phyloP scores from a whole-genome alignment of 805 yeast species.

The Yamadazyma philogaea region DNA sequence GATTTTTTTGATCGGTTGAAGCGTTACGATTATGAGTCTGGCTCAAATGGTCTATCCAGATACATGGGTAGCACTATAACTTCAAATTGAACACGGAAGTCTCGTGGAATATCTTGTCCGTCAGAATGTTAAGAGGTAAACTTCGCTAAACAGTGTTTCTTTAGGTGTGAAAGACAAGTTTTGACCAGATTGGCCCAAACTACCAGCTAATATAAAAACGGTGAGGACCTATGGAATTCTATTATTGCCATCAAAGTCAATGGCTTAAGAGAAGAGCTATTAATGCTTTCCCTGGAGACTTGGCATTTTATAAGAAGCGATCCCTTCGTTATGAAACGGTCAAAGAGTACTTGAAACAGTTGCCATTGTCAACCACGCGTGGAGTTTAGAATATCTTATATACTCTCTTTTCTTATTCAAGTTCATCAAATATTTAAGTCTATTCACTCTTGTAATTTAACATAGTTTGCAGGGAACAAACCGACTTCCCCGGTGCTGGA shows the following conservation, averaged over 20 bases:
- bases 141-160: conserved; percentile 31
- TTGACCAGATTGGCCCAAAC: conserved; percentile 35
- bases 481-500: conserved; percentile 67
- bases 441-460: conserved; percentile 28
- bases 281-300: conserved; percentile 36
- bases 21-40: conserved; percentile 56
- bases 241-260: conserved; percentile 26
- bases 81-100: conserved; percentile 32
- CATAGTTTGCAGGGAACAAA: conserved; percentile 90
- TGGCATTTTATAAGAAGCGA: conserved; percentile 36
- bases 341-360: conserved; percentile 23
- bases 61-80: conserved; percentile 41
- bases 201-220: conserved; percentile 35
- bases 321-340: conserved; percentile 40
- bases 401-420: neutral
- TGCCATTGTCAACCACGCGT: no score
- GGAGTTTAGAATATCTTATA: no score
- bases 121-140: conserved; percentile 29
- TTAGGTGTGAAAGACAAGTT: conserved; percentile 37
- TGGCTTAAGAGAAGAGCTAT: conserved; percentile 32
- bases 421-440: conserved; percentile 1
- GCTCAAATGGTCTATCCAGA: conserved; percentile 69
- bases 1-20: conserved; percentile 57
- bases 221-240: conserved; percentile 38
- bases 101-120: conserved; percentile 24